Evolutionary conservation across 1,139 yeast species (phyloP).

Genomic region (Pneumocystis murina): DNA sequence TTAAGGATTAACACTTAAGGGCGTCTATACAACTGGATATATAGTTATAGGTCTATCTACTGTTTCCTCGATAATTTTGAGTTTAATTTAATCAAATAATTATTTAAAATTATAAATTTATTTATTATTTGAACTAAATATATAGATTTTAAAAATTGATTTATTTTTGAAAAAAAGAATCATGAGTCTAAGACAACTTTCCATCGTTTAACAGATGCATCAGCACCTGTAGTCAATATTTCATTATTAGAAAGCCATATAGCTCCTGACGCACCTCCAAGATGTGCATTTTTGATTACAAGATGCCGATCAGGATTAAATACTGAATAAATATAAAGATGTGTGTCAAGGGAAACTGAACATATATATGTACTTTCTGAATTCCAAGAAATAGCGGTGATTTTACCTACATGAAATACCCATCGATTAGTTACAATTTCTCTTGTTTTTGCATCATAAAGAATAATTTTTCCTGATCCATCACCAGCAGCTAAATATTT

Average conservation of each 20-base stretch:
- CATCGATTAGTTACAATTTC: slow-evolving; percentile 70
- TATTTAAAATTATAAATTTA: slow-evolving; percentile 14
- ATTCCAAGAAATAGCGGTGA: slow-evolving; percentile 67
- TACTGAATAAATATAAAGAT: slow-evolving; percentile 64
- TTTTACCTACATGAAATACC: slow-evolving; percentile 84
- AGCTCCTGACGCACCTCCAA: slow-evolving; percentile 67
- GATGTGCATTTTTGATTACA: slow-evolving; percentile 68
- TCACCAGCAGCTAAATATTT: slow-evolving; percentile 72
- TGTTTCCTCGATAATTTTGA: slow-evolving; percentile 38
- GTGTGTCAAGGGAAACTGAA: slow-evolving; percentile 74
- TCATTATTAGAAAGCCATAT: slow-evolving; percentile 43
- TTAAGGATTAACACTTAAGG: slow-evolving; percentile 58
- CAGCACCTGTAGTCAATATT: slow-evolving; percentile 62
- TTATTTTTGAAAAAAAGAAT: not conserved
- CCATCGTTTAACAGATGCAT: slow-evolving; percentile 74
- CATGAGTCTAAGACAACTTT: slow-evolving; percentile 16
- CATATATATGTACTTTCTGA: slow-evolving; percentile 55
- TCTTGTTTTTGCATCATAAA: slow-evolving; percentile 44
- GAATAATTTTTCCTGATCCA: slow-evolving; percentile 57
- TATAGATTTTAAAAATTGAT: not conserved
- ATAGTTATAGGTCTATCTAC: slow-evolving; percentile 61
- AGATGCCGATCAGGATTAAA: slow-evolving; percentile 61
- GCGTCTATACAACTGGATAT: slow-evolving; percentile 88
- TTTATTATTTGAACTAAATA: not conserved
- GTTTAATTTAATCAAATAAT: slow-evolving; percentile 21